Conservation (phyloP, 495 filamentous ascomycete genomes). For the Endocarpon pusillum region DNA sequence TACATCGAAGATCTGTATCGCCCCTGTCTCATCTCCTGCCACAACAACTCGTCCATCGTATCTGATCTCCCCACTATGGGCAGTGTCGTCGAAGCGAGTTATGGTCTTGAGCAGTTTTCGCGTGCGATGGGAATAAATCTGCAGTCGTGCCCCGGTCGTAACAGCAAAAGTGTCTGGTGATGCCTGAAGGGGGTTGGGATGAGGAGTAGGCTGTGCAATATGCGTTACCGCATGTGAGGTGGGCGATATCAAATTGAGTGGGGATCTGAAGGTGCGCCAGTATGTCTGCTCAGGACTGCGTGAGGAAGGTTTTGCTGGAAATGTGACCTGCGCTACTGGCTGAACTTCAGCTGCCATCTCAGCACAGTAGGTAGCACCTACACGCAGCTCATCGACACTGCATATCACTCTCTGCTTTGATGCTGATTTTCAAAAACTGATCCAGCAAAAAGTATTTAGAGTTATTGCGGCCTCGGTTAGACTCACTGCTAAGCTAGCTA, state of each 20-base stretch:
- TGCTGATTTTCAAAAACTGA: too few relatives aligned
- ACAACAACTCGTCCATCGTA: constrained; percentile 78
- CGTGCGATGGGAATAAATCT: constrained; percentile 80
- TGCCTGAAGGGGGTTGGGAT: constrained; percentile 25
- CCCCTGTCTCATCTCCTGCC: constrained; percentile 76
- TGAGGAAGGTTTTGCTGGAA: constrained; percentile 41
- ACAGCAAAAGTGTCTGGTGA: constrained; percentile 69
- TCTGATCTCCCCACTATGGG: constrained; percentile 70
- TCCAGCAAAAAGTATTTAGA: too few relatives aligned
- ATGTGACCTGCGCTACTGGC: not conserved
- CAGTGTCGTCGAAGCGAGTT: constrained; percentile 75
- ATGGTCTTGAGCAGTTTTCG: constrained; percentile 83
- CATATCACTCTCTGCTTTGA: too few relatives aligned
- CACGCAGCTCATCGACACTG: too few relatives aligned
- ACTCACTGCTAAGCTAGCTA: too few relatives aligned
- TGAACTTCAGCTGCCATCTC: constrained; percentile 1
- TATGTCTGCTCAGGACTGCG: constrained; percentile 83
- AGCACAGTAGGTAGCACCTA: too few relatives aligned
- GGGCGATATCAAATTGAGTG: constrained; percentile 69
- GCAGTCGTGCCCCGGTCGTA: constrained; percentile 75
- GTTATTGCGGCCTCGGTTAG: too few relatives aligned
- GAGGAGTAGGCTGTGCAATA: constrained; percentile 58
- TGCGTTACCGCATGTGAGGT: constrained; percentile 71
- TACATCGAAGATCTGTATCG: constrained; percentile 89
- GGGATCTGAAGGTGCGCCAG: constrained; percentile 85